Base-by-base conservation (phyloP, 768 basidiomycete genomes). In the Kwoniella bestiolae region DNA sequence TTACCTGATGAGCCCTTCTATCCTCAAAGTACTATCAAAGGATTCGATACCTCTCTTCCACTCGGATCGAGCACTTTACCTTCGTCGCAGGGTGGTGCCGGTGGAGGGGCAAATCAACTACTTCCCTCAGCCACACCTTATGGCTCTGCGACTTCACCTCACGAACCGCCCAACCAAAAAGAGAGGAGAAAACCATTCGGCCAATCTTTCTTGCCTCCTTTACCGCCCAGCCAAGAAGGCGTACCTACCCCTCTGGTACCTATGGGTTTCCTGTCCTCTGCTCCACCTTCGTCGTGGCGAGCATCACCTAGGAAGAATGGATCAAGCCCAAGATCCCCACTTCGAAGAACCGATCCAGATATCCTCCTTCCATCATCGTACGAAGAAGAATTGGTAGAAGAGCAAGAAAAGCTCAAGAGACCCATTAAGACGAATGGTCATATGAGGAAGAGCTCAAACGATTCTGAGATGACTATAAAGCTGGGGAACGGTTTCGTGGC, bases 401-500 rank as follows among this genome's bases (percentile, higher is more conserved):
- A 26, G 11, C 21, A 31, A n/a, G n/a, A 9, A 18, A 14, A 6
- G 32, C 7, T 2, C 25, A 50, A n/a, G 14, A 28, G 47, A 60
- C 58, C 32, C 7, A 34, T 32, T 18, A 41, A 44, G 11, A 16
- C 31, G 23, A 58, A 29, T 18, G 41, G 41, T 12, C 56, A 58
- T 46, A 7, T 45, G 23, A 25, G 56, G 25, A 25, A 58, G 14
- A 49, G 35, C 14, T 64, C 63, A n/a, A 44, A 38, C n/a, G 63
- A 64, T 35, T 64, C 63, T 14, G 51, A 57, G 18, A 41, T 45
- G 31, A 64, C 63, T 8, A 32, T 64, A 31, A 56, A 44, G 47
- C 34, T 46, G 7, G 58, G 58, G 12, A 31, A 49, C 25, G 58
- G 58, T 8, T 60, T 60, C 31, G 46, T 50, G 16, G 45, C 58